Percentiles rank a stretch among this genome's conserved stretches.
Conservation (phyloP, 148 eudicot genomes). For the Cornus kousa region DNA sequence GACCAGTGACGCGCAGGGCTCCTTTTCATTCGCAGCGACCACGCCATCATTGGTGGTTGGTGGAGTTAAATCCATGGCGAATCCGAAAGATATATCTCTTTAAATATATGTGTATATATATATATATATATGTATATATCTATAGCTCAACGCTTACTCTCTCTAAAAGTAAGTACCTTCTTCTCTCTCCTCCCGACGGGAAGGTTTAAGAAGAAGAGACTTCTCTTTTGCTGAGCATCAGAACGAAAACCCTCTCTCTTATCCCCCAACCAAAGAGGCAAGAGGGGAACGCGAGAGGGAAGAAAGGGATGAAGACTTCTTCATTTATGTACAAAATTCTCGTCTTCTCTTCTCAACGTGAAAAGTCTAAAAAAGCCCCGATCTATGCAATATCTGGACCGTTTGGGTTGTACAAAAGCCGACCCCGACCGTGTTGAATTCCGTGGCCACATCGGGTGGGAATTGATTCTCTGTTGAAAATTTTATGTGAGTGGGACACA, state of each 20-base stretch:
- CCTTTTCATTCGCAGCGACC: conserved; percentile 26
- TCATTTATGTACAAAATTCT: too few species aligned
- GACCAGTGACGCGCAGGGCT: conserved; percentile 36
- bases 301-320: neutral
- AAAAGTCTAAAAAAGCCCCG: too few species aligned
- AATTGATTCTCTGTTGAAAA: too few species aligned
- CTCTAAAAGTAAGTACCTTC: conserved; percentile 24
- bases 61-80: conserved; percentile 40
- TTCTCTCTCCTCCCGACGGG: conserved; percentile 29
- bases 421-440: neutral
- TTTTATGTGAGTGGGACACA: too few species aligned
- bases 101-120: neutral
- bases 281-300: neutral
- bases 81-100: neutral
- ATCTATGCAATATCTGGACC: neutral
- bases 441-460: too few species aligned
- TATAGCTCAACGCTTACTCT: neutral
- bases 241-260: conserved; percentile 20
- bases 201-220: conserved; percentile 41
- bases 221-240: conserved; percentile 7
- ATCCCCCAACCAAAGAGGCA: conserved; percentile 32
- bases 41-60: conserved; percentile 18
- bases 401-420: neutral
- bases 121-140: neutral
- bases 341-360: too few species aligned